A percentile compares a stretch with the other conserved stretches of the same genome.
Evolutionary conservation across 371 early-diverging fungal genomes (phyloP).

Genomic region (Mycotypha africana): DNA sequence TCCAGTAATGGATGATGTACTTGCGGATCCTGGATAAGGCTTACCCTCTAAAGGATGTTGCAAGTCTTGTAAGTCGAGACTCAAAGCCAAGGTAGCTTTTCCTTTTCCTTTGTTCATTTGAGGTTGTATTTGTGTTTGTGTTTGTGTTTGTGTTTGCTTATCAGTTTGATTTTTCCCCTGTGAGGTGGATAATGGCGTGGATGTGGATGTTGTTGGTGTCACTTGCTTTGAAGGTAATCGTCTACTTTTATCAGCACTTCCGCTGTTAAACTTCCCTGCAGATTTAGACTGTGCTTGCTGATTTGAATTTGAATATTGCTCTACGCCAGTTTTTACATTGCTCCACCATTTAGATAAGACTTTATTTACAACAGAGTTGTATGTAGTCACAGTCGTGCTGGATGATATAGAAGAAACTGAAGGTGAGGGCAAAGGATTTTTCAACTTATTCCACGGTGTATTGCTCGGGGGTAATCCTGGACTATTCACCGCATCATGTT

Average conservation of each 20-base stretch:
- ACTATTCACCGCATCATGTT: constrained; percentile 2
- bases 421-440: not conserved
- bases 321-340: constrained; percentile 20
- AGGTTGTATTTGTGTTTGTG: not conserved
- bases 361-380: constrained; percentile 7
- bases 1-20: not conserved
- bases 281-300: too few relatives aligned
- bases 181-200: too few relatives aligned
- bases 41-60: constrained; percentile 13
- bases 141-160: not conserved
- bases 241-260: too few relatives aligned
- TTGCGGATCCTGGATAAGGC: not conserved
- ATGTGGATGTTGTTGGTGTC: too few relatives aligned
- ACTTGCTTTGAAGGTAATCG: too few relatives aligned
- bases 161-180: not conserved
- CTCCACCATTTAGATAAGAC: constrained; percentile 23
- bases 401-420: not conserved
- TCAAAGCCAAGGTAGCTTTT: too few relatives aligned
- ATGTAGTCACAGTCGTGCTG: not conserved
- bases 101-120: not conserved
- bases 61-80: constrained; percentile 15
- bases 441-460: too few relatives aligned
- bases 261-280: too few relatives aligned
- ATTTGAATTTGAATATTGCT: constrained; percentile 11
- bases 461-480: not conserved